Base-by-base conservation (phyloP, 2,329 filamentous ascomycete genomes). In the Neofusicoccum umdonicola region DNA sequence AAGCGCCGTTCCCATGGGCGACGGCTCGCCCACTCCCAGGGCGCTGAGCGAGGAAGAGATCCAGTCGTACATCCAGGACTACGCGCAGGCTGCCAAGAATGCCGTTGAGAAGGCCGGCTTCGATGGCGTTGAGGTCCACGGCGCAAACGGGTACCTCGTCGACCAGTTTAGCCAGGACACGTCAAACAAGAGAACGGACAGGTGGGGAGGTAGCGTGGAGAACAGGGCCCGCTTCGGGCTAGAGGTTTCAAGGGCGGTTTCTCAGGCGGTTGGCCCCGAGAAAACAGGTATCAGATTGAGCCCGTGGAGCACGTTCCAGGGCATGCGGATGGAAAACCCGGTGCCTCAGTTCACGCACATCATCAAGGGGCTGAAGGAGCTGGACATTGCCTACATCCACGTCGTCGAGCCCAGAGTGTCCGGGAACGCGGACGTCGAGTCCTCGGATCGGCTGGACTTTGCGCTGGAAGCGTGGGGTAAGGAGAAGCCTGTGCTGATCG, bases 141-240 rank as follows among this genome's bases (percentile, higher is more conserved):
- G 73, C 39, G 87, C 87, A 1, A 88, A 90, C 69, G 88, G 88
- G 3, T 92, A 91, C 71, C 79, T 92, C 1, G 74, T 90, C 27
- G 83, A 84, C 64, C 83, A 89, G 68, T 93, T 92, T 74, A 77
- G 89, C 12, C 88, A 87, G 67, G 83, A 85, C 66, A 80, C 75
- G 4, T 77, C 78, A 69, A 89, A 89, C 75, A 78, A 79, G 56
- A 80, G 87, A 1, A 84, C 76, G 2, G 83, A 85, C 66, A 69
- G 56, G 60, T 84, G 76, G 77, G 83, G 75, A 3, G 82, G 82
- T 7, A 80, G 76, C 48, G 71, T 83, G 12, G 81, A 83, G 77
- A 83, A 85, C 70, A 78, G 87, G 66, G 71, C 81, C 60, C 74
- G 84, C 39, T 83, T 88, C 67, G 79, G 76, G 0, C 65, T 87